Evolutionary conservation across 768 basidiomycete genomes (phyloP).

Genomic region (Plicaturopsis crispa): DNA sequence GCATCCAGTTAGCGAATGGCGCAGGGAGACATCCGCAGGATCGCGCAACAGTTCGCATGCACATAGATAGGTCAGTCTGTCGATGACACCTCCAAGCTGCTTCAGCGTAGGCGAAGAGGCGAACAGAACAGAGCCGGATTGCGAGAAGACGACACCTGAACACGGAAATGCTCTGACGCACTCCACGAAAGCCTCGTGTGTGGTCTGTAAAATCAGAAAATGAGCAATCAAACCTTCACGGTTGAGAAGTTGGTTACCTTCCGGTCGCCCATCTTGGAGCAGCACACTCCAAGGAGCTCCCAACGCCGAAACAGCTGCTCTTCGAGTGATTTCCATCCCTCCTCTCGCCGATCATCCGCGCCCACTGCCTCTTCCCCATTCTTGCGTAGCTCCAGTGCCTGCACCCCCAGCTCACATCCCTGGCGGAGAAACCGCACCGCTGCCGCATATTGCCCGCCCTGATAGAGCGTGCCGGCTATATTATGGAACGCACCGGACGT

Average conservation of each 20-base stretch:
- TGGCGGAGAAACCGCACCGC: constrained; percentile 62
- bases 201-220: constrained; percentile 34
- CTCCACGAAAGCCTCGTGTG: constrained; percentile 48
- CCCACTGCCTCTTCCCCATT: constrained; percentile 6
- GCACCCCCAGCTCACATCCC: constrained; percentile 47
- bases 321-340: constrained; percentile 49
- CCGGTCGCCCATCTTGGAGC: constrained; percentile 69
- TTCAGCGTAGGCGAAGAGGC: constrained; percentile 33
- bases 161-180: constrained; percentile 52
- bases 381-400: constrained; percentile 33
- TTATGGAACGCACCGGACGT: constrained; percentile 68
- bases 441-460: constrained; percentile 49
- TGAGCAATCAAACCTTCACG: constrained; percentile 1
- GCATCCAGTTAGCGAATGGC: constrained; percentile 12
- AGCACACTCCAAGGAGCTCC: constrained; percentile 78
- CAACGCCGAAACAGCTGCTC: constrained; percentile 66
- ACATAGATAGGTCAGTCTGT: constrained; percentile 60
- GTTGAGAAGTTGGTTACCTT: constrained; percentile 38
- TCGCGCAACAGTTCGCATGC: constrained; percentile 57
- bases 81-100: constrained; percentile 54
- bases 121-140: constrained; percentile 30
- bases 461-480: constrained; percentile 62
- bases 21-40: constrained; percentile 42
- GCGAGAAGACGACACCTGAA: constrained; percentile 27
- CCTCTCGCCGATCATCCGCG: constrained; percentile 12